Evolutionary conservation across 2,329 filamentous ascomycete species (phyloP).

Genomic region (Stachybotrys chartarum): DNA sequence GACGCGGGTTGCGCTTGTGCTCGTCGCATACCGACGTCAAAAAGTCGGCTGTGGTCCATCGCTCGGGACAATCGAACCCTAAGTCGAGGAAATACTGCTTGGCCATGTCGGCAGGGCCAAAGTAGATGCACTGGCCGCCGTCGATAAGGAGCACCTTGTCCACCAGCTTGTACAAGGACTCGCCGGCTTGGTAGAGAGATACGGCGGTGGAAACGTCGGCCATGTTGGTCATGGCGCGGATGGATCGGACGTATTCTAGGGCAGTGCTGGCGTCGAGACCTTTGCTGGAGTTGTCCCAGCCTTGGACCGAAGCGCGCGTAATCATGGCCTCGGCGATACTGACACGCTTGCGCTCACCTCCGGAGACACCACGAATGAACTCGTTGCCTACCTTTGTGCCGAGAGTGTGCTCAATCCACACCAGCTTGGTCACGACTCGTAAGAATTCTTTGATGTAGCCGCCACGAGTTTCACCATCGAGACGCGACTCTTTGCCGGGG

Average conservation of each 20-base stretch:
- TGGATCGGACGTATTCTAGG: conserved; percentile 60
- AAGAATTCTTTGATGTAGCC: conserved; percentile 48
- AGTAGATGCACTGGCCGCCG: conserved; percentile 64
- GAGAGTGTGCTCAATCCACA: conserved; percentile 64
- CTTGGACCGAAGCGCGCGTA: conserved; percentile 54
- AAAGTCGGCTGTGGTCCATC: conserved; percentile 69
- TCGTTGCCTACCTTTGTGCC: conserved; percentile 65
- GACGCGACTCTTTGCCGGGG: conserved; percentile 38
- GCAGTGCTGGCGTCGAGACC: conserved; percentile 68
- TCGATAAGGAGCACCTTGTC: conserved; percentile 75
- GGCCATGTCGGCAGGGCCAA: conserved; percentile 55
- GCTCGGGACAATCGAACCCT: conserved; percentile 64
- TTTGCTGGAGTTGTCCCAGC: conserved; percentile 69
- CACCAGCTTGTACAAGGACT: conserved; percentile 59
- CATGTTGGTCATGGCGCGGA: conserved; percentile 61
- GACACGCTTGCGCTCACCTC: conserved; percentile 66
- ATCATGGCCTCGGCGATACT: conserved; percentile 64
- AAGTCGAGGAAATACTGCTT: conserved; percentile 63
- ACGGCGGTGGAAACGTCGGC: conserved; percentile 64
- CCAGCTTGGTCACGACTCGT: conserved; percentile 59
- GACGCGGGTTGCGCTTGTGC: conserved; percentile 60
- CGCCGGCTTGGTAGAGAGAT: conserved; percentile 64
- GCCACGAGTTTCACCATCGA: conserved; percentile 52
- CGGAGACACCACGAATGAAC: conserved; percentile 54
- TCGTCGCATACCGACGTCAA: conserved; percentile 72